These are phyloP conservation scores for Colletotrichum zoysiae DNA, from an alignment of 2,329 filamentous ascomycete genomes.

Conservation along the genomic window DNA sequence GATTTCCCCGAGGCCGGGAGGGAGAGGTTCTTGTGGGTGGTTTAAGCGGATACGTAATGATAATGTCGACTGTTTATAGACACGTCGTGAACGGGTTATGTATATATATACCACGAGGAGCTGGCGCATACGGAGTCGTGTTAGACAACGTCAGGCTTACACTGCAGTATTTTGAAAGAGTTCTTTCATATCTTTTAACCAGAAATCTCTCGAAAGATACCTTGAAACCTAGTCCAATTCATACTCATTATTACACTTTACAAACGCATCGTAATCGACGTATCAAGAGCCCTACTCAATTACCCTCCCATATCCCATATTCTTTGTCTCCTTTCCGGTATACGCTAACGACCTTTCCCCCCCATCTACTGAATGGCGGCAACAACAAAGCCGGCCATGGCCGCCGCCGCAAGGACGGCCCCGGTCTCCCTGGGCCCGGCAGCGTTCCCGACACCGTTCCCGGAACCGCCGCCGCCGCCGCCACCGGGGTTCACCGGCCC, in stretches of 20 bases:
- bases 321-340: background rate
- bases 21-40: background rate
- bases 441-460: conserved; percentile 6
- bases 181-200: background rate
- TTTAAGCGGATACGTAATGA: background rate
- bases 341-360: fast-evolving
- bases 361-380: conserved; percentile 14
- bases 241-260: background rate
- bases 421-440: conserved; percentile 30
- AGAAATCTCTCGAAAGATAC: background rate
- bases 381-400: conserved; percentile 31
- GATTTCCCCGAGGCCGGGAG: too few species aligned
- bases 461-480: background rate
- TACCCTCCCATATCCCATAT: too few species aligned
- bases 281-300: background rate
- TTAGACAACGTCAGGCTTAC: background rate
- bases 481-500: conserved; percentile 19
- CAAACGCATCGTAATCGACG: background rate
- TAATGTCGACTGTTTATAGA: conserved; percentile 9
- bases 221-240: background rate
- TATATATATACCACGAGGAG: conserved; percentile 13
- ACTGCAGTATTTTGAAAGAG: background rate
- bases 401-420: conserved; percentile 25
- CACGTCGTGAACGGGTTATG: background rate
- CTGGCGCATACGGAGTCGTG: conserved; percentile 8